Evolutionary conservation across 768 basidiomycete species (phyloP), one percentile per base, ranked within the genome.

Genomic region (Fomitopsis serialis): DNA sequence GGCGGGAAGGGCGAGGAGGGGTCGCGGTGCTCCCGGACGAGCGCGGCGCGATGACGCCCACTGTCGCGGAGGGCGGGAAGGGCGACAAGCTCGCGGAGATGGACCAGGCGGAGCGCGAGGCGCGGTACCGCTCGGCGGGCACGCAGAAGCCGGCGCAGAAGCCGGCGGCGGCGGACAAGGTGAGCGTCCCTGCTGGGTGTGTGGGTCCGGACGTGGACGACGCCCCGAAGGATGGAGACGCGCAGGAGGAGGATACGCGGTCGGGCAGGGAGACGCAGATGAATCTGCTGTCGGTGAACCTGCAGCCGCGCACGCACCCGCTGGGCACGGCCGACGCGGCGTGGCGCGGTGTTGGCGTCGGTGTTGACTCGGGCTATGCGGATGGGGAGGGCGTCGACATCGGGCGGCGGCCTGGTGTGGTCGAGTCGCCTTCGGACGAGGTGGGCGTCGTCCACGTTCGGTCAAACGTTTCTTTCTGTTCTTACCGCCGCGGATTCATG

Each of bases 1-100:
- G 79, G 78, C 15, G 67, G 65, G 35, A 58, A 65, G 6, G 70
- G 69, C 15, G 80, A 81, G 56, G 68, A 69, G 15, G 73, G 72
- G 77, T 81, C 11, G 79, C 76, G 5, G 66, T 72, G 37, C 61
- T 78, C 0, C 80, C 79, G 1, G 75, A 78, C 10, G 78, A 80
- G 50, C 53, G 55, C 11, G 43, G 29, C 29, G 25, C 42, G 40
- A 29, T 47, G 0, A 45, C 42, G n/a, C 49, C 24, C n/a, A 36
- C 27, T 35, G 27, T 19, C 42, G 46, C 23, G 43, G 21, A 42
- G 42, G 49, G 42, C 24, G 22, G 17, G 46, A 36, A 51, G n/a
- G 55, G 55, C n/a, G 52, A 53, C 35, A 53, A 57, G 23, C 35
- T 49, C 3, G 34, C 25, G 3, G 40, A 53, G 52, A 46, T 42